Evolutionary conservation across 805 yeast species (phyloP), one percentile per base, ranked within the genome.

Genomic region (Nakazawaea anatomiae): DNA sequence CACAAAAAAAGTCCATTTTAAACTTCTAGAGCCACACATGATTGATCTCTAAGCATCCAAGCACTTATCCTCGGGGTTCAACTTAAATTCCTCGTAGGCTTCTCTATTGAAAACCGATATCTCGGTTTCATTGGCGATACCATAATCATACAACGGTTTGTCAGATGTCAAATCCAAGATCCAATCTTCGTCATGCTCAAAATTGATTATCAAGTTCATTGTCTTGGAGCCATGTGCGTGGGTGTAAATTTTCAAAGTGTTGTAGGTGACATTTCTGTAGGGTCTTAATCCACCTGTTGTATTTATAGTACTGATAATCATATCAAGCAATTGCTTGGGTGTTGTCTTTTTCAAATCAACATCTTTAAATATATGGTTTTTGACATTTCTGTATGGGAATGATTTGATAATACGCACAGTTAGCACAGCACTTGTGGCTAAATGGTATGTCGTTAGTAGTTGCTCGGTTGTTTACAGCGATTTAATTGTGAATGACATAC

Each of bases 151-250:
- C 54, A 78, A 70, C n/a, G 70, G 70, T 60, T 69, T 77, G 53
- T 57, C 63, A 8, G 53, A 72, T 38, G 59, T 64, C 48, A 66
- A 56, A 40, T 72, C 70, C 50, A 87, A 64, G 4, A 87, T 71
- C 90, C 95, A 87, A 60, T 83, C 88, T 9, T 83, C 86, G 58
- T 80, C 85, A 60, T 91, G 83, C 30, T 89, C 96, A 64, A 94
- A 78, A 64, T 94, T 94, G 55, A 94, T 87, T 44, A 90, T 94
- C 57, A 94, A 74, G 62, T 94, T 90, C 81, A 90, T 86, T 2
- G 97, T 88, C 69, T 94, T 94, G 32, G 96, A 79, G 10, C 95
- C 94, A 66, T 92, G 98, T 0, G 99, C 98, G 63, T 89, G 90
- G 31, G 96, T 87, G 69, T 94, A 94, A 6, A 94, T 76, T 66